These are phyloP conservation scores for Grifola frondosa DNA, from an alignment of 1,284 basidiomycete genomes.

Conservation along the genomic window DNA sequence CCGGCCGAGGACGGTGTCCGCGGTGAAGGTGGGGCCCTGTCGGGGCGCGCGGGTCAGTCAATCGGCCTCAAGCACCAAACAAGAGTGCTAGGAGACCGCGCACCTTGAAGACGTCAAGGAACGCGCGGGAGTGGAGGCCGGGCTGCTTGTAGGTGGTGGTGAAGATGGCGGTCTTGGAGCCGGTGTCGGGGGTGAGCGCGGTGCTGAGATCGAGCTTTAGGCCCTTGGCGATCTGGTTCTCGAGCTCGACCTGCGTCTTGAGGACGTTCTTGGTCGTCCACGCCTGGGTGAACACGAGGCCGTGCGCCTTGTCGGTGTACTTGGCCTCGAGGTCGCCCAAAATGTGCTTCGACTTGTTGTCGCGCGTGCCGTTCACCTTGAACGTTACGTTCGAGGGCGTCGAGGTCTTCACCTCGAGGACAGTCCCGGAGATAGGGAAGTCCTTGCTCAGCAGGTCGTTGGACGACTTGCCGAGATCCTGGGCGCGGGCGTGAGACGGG, in stretches of 20 bases:
- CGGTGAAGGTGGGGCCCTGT: slow-evolving; percentile 94
- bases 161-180: slow-evolving; percentile 79
- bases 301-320: slow-evolving; percentile 85
- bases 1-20: slow-evolving; percentile 93
- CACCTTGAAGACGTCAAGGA: slow-evolving; percentile 95
- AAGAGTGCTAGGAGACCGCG: slow-evolving; percentile 19
- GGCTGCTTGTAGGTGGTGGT: slow-evolving; percentile 96
- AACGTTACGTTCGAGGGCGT: slow-evolving; percentile 88
- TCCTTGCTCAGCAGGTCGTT: slow-evolving; percentile 94
- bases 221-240: slow-evolving; percentile 97
- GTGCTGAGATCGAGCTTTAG: slow-evolving; percentile 94
- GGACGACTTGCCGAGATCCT: slow-evolving; percentile 98
- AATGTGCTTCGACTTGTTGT: slow-evolving; percentile 74
- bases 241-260: slow-evolving; percentile 91
- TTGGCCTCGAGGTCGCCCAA: slow-evolving; percentile 89
- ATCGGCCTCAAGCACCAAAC: neutral
- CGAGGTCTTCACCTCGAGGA: slow-evolving; percentile 93
- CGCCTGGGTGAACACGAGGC: slow-evolving; percentile 86
- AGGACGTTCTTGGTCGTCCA: slow-evolving; percentile 96
- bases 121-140: slow-evolving; percentile 90
- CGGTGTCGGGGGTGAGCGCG: slow-evolving; percentile 84
- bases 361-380: slow-evolving; percentile 82
- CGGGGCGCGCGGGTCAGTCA: slow-evolving; percentile 2
- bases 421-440: slow-evolving; percentile 81
- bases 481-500: slow-evolving; percentile 9